phyloP scores from a whole-genome alignment of 2,329 filamentous ascomycete genomes.

The Penicillium sp. region DNA sequence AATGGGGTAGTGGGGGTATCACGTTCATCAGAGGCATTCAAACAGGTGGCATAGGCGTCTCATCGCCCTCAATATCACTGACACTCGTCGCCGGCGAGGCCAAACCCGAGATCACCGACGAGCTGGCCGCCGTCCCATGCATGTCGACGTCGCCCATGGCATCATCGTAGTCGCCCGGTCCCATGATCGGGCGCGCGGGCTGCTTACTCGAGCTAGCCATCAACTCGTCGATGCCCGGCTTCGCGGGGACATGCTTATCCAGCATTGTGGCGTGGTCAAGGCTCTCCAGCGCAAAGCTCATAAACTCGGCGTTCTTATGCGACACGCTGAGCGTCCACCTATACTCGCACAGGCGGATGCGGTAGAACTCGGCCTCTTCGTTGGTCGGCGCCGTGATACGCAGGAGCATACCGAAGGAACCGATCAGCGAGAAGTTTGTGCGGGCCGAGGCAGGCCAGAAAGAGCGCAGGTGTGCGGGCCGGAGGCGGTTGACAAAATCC shows the following conservation, averaged over 20 bases:
- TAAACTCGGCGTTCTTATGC: conserved; percentile 64
- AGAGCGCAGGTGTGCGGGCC: conserved; percentile 78
- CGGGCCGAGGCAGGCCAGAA: conserved; percentile 69
- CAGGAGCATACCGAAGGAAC: conserved; percentile 86
- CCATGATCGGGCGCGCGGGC: conserved; percentile 17
- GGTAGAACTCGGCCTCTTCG: conserved; percentile 93
- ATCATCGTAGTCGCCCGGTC: conserved; percentile 26
- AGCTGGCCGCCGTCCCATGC: conserved; percentile 24
- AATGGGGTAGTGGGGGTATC: not conserved
- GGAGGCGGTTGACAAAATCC: conserved; percentile 94
- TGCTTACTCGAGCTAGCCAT: conserved; percentile 37
- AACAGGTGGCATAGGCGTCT: conserved; percentile 18
- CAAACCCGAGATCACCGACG: conserved; percentile 41
- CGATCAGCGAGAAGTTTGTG: conserved; percentile 87
- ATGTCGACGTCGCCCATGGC: conserved; percentile 28
- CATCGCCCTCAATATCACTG: conserved; percentile 35
- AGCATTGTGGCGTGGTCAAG: conserved; percentile 71
- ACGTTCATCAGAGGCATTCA: not conserved
- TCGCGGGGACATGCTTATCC: conserved; percentile 69
- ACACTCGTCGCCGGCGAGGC: conserved; percentile 41
- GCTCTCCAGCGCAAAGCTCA: conserved; percentile 72
- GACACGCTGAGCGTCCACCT: conserved; percentile 91
- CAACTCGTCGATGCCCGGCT: conserved; percentile 60
- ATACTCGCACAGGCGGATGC: conserved; percentile 81
- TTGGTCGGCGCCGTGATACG: conserved; percentile 85